Base-by-base conservation (phyloP, 2,329 filamentous ascomycete genomes). In the Madurella fahalii region DNA sequence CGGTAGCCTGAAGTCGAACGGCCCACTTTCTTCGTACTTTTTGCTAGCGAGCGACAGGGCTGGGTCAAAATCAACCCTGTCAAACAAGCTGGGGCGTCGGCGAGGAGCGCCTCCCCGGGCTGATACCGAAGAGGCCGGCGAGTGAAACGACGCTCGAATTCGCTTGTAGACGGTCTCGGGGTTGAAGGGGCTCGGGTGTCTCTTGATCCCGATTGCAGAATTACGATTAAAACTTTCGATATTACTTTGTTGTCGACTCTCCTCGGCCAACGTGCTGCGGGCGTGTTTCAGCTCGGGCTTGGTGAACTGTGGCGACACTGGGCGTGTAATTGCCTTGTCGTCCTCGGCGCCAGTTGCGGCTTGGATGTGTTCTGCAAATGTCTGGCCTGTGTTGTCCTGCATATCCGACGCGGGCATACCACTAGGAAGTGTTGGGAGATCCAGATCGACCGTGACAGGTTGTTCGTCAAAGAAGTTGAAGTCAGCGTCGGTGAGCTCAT, bases 391-490 rank as follows among this genome's bases (percentile, higher is more conserved):
- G 17, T 52, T 60, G 31, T 56, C 56, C 40, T 58, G 53, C 16
- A 61, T 34, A 2, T 61, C 53, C 53, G 61, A 51, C 40, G 62
- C 17, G 30, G 60, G 61, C 15, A 63, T 54, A 40, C 72, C 61
- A 8, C 65, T 66, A 11, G 68, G 58, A 34, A 72, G 51, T 25
- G 63, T 67, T 11, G 71, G 61, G 2, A 71, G 58, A 34, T 72
- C 71, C 40, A 77, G 54, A 41, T 73, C 73, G 20, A 71, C 68
- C 11, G 69, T 71, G 2, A 68, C 74, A 2, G 79, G 75, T 25
- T 79, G 72, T 57, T 87, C 84, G 63, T 93, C 88, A 62, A 93
- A 93, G 68, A 92, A 93, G 66, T 82, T 89, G 67, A 93, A 93
- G 65, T 94, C 89, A 5, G 84, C 88, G 62, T 94, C 89, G 1